Evolutionary conservation across 495 filamentous ascomycete species (phyloP).

Genomic region (Penicilliopsis zonata): DNA sequence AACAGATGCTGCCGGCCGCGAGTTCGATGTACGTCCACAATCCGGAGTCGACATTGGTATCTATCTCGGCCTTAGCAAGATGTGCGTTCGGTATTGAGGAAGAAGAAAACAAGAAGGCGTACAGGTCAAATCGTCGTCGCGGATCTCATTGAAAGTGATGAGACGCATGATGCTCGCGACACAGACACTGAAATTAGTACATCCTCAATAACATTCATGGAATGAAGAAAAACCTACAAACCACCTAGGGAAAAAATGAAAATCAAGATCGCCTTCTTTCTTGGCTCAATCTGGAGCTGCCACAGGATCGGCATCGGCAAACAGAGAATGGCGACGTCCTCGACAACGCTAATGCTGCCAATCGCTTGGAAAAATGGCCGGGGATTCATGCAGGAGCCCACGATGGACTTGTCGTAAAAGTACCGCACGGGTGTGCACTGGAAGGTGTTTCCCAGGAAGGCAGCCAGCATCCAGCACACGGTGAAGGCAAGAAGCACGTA

Average conservation of each 20-base stretch:
- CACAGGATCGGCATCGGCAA: neutral
- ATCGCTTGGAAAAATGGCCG: neutral
- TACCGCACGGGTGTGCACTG: neutral
- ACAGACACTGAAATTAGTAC: neutral
- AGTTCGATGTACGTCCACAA: neutral
- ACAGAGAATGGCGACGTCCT: neutral
- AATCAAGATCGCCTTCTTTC: neutral
- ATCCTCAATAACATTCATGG: neutral
- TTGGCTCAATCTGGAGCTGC: neutral
- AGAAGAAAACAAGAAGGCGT: too few species aligned
- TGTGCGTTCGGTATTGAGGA: too few species aligned
- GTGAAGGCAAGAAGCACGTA: neutral
- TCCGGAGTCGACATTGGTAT: neutral
- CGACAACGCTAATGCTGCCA: neutral
- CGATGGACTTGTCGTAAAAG: neutral
- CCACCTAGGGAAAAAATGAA: neutral
- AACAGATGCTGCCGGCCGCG: neutral
- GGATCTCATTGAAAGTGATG: neutral
- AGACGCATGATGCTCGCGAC: neutral
- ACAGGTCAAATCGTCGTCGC: neutral
- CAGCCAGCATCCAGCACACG: neutral
- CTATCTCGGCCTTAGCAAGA: too few species aligned
- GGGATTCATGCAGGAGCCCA: neutral
- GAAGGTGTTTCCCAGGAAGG: neutral
- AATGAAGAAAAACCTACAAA: neutral